These are phyloP conservation scores for Cytospora piceae DNA, from an alignment of 2,329 filamentous ascomycete genomes.

Conservation along the genomic window DNA sequence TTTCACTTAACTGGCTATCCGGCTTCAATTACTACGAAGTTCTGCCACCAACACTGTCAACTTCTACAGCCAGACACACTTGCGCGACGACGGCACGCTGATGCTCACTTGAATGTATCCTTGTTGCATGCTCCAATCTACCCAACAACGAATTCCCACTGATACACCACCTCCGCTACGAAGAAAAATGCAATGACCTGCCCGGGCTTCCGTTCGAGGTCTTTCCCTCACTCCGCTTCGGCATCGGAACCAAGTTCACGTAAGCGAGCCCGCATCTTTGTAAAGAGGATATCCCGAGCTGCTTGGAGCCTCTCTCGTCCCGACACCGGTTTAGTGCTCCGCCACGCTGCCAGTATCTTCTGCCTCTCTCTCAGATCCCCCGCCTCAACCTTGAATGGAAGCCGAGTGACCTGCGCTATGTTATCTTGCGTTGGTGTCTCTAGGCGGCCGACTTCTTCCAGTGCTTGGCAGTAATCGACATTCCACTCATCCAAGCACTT, in stretches of 20 bases:
- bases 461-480: background rate
- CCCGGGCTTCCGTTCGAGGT: background rate
- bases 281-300: background rate
- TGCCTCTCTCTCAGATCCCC: background rate
- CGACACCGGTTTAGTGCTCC: background rate
- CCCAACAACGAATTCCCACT: background rate
- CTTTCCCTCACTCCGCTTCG: background rate
- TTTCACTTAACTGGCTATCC: background rate
- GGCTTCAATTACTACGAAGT: background rate
- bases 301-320: background rate
- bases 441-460: background rate
- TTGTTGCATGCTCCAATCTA: background rate
- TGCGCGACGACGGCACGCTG: background rate
- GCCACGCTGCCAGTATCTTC: background rate
- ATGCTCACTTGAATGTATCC: background rate
- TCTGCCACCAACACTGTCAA: too few species aligned
- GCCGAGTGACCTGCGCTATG: background rate
- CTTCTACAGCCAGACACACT: background rate
- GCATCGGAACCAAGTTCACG: background rate
- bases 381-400: background rate
- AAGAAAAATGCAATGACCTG: background rate
- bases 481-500: background rate
- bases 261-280: background rate
- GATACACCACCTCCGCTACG: background rate
- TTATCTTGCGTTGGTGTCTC: background rate